Percentiles rank a stretch among this genome's conserved stretches.
Conservation (phyloP, 257 asterid species). For the Gynochthodes officinalis region DNA sequence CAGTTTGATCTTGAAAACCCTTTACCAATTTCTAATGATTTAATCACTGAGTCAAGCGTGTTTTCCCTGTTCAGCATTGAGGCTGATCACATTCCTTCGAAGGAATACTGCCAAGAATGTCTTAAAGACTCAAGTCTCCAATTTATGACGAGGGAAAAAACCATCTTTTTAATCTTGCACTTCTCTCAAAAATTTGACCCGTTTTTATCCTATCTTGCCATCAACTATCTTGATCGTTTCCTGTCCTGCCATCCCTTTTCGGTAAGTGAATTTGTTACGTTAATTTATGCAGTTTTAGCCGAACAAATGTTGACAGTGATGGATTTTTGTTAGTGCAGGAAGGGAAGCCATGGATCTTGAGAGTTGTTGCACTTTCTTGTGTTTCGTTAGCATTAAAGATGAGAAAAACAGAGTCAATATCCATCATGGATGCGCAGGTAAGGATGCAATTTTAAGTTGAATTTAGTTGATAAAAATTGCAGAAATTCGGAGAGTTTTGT, state of each 20-base stretch:
- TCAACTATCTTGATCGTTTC: slow-evolving; percentile 71
- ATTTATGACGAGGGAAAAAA: slow-evolving; percentile 33
- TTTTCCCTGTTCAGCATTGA: slow-evolving; percentile 33
- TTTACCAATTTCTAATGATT: slow-evolving; percentile 31
- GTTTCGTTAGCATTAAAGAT: slow-evolving; percentile 66
- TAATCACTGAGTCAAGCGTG: slow-evolving; percentile 10
- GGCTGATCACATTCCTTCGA: slow-evolving; percentile 55
- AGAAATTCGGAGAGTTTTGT: not conserved
- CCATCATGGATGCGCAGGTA: slow-evolving; percentile 46
- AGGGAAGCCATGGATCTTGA: slow-evolving; percentile 60
- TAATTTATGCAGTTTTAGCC: not conserved
- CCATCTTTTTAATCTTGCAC: slow-evolving; percentile 33
- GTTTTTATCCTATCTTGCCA: slow-evolving; percentile 46
- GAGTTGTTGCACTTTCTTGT: slow-evolving; percentile 57
- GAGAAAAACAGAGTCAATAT: slow-evolving; percentile 36
- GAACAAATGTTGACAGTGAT: not conserved
- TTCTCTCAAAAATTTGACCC: slow-evolving; percentile 37
- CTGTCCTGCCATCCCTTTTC: slow-evolving; percentile 40
- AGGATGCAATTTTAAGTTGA: not conserved
- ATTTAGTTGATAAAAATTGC: not conserved
- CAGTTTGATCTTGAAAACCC: slow-evolving; percentile 63
- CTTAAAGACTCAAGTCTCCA: not conserved
- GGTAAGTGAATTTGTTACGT: slow-evolving; percentile 20
- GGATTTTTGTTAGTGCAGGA: slow-evolving; percentile 33
- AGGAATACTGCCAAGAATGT: slow-evolving; percentile 23